These are phyloP conservation scores for Cystofilobasidium bisporidii DNA, from an alignment of 768 basidiomycete genomes.

Conservation along the genomic window DNA sequence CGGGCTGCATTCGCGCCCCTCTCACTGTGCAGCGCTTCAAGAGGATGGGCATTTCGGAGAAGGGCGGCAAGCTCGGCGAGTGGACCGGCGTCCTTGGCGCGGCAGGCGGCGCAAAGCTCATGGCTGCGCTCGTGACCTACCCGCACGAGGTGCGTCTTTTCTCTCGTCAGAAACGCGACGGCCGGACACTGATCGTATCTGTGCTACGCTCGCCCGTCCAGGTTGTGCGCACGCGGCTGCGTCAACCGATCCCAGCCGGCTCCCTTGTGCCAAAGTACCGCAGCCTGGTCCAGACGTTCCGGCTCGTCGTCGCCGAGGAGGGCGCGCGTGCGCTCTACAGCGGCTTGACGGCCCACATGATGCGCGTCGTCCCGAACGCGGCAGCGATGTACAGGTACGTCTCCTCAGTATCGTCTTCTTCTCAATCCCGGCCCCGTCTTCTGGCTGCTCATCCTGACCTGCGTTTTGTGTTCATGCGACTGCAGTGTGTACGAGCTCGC, in stretches of 20 bases:
- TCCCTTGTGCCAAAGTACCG: conserved; percentile 67
- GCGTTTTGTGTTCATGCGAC: background rate
- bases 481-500: conserved; percentile 27
- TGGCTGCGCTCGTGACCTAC: conserved; percentile 91
- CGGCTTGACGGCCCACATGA: conserved; percentile 84
- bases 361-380: conserved; percentile 95
- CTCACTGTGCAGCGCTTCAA: conserved; percentile 52
- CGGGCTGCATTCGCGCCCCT: background rate
- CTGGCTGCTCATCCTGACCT: background rate
- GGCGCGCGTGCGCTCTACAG: conserved; percentile 77
- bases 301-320: conserved; percentile 78
- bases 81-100: conserved; percentile 80
- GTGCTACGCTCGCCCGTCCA: conserved; percentile 40
- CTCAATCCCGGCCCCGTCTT: too few relatives aligned
- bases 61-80: conserved; percentile 46
- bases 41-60: conserved; percentile 49
- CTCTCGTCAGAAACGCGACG: too few relatives aligned
- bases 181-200: background rate
- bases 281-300: conserved; percentile 72
- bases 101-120: conserved; percentile 83
- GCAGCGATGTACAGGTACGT: conserved; percentile 64
- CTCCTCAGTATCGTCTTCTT: too few relatives aligned
- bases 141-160: conserved; percentile 72
- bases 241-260: conserved; percentile 67
- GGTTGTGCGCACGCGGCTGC: conserved; percentile 84